These are phyloP conservation scores for Colletotrichum sp. DNA, from an alignment of 2,329 filamentous ascomycete species.

Conservation along the genomic window DNA sequence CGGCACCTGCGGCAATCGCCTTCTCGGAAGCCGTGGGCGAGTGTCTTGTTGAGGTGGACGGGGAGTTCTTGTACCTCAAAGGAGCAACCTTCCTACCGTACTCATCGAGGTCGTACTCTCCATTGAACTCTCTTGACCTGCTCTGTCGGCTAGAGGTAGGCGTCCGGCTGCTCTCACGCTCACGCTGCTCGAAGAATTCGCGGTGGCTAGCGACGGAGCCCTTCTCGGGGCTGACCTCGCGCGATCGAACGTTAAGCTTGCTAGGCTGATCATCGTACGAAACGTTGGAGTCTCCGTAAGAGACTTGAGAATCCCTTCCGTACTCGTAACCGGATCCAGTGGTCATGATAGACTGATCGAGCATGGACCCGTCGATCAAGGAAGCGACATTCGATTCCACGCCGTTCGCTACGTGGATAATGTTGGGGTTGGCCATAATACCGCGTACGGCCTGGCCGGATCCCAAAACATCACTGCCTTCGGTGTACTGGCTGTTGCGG, in stretches of 20 bases:
- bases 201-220: slow-evolving; percentile 43
- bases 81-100: slow-evolving; percentile 61
- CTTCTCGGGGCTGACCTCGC: slow-evolving; percentile 47
- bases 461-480: slow-evolving; percentile 29
- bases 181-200: slow-evolving; percentile 43
- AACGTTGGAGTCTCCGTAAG: slow-evolving; percentile 29
- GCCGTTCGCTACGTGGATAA: slow-evolving; percentile 73
- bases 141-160: slow-evolving; percentile 38
- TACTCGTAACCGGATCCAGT: slow-evolving; percentile 45
- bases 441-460: slow-evolving; percentile 74
- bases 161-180: slow-evolving; percentile 43
- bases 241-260: slow-evolving; percentile 30
- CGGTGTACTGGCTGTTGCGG: background rate
- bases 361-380: slow-evolving; percentile 75
- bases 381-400: slow-evolving; percentile 93
- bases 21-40: slow-evolving; percentile 63
- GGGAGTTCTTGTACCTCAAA: slow-evolving; percentile 51
- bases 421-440: slow-evolving; percentile 75
- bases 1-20: slow-evolving; percentile 62
- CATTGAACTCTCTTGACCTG: slow-evolving; percentile 53
- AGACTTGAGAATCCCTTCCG: slow-evolving; percentile 12
- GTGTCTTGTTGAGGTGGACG: slow-evolving; percentile 52
- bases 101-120: slow-evolving; percentile 63
- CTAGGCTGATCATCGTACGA: slow-evolving; percentile 35
- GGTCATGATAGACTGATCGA: slow-evolving; percentile 73